Evolutionary conservation across 192 early-diverging fungal species (phyloP), one percentile per base, ranked within the genome.

Genomic region (Chytriomyces sp.): DNA sequence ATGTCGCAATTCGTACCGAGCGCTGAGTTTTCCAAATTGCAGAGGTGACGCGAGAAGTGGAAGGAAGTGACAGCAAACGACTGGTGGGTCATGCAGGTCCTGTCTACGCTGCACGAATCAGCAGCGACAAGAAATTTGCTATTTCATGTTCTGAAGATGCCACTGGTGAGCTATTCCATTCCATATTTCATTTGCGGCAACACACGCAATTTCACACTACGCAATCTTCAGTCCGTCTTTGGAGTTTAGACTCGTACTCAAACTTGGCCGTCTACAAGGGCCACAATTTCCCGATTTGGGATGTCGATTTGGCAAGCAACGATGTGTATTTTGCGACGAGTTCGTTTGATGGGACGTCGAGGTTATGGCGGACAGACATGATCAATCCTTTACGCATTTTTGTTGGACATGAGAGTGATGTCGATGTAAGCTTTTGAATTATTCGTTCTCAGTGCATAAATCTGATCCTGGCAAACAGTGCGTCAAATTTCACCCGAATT

Each of bases 311-410:
- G 83, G 91, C 93, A 18, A 93, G 93, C 1, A 89, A 91, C 67
- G 96, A 97, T 16, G 91, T 93, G 69, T 99, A 99, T 82, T 99
- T 99, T 89, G 98, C 94, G 5, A 98, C 96, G 4, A 94, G 94
- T 0, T 94, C 93, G 23, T 95, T 96, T 78, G 98, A 99, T 82
- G 86, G 93, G 73, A 99, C 97, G 0, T 94, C 98, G 35, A 85
- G 97, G 49, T 85, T 99, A 23, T 99, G 96, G 96, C 94, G 95
- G 77, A 93, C 92, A 75, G 98, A 99, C 79, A 96, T 97, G 74
- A 95, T 98, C 49, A 93, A 94, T 79, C 95, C 97, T 11, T 80
- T 99, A 78, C 91, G 98, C 67, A 93, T 99, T 45, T 98, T 99
- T 91, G 97, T 95, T 67, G 98, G 98, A 24, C 98, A 99, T 85